Evolutionary conservation across 2,329 filamentous ascomycete genomes (phyloP).

Genomic region (Hirsutella thompsonii): DNA sequence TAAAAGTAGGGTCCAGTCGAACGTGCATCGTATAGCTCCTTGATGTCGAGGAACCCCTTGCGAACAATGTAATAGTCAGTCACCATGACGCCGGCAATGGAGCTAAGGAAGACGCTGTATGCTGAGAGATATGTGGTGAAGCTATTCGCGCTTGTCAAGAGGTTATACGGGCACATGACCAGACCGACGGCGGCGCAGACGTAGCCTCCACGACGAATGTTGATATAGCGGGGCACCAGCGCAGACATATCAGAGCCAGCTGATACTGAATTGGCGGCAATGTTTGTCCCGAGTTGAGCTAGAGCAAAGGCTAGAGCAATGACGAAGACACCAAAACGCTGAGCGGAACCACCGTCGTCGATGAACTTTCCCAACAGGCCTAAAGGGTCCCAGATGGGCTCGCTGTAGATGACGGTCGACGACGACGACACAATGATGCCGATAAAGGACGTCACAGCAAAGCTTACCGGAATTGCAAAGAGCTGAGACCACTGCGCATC

Average conservation of each 20-base stretch:
- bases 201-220: conserved; percentile 78
- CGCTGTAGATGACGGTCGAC: conserved; percentile 52
- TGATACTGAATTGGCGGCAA: conserved; percentile 75
- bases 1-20: conserved; percentile 60
- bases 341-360: conserved; percentile 51
- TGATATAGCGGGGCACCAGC: conserved; percentile 65
- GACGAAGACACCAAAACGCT: conserved; percentile 65
- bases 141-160: conserved; percentile 62
- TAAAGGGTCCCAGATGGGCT: conserved; percentile 63
- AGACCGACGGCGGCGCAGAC: conserved; percentile 70
- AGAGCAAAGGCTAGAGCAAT: conserved; percentile 60
- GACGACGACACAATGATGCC: conserved; percentile 68
- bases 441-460: conserved; percentile 73
- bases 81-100: conserved; percentile 84
- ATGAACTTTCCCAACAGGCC: conserved; percentile 54
- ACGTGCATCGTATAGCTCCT: conserved; percentile 65
- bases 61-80: conserved; percentile 82
- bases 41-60: conserved; percentile 66
- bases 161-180: conserved; percentile 77
- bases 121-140: conserved; percentile 88
- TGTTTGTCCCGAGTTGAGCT: conserved; percentile 76
- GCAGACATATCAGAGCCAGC: conserved; percentile 76
- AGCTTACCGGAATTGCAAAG: conserved; percentile 57
- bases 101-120: conserved; percentile 88
- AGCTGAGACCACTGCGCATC: conserved; percentile 76